Evolutionary conservation across 495 filamentous ascomycete genomes (phyloP).

Genomic region (Oleoguttula mirabilis): DNA sequence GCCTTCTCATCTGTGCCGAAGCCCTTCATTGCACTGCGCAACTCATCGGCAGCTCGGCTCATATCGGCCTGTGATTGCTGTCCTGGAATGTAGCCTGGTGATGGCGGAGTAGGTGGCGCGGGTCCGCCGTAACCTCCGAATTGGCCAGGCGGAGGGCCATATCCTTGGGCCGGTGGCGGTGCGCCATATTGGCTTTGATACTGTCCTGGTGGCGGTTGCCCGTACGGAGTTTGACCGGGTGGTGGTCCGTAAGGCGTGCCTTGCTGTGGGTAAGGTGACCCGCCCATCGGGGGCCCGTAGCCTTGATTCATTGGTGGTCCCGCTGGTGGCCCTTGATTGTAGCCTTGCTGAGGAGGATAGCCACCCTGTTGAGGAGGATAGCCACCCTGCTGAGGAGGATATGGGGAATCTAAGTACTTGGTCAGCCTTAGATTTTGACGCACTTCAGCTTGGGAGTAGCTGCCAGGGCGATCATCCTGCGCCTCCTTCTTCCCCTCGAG

Average conservation of each 20-base stretch:
- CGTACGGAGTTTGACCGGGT: slow-evolving; percentile 9
- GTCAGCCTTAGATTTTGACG: too few relatives aligned
- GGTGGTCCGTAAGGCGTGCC: slow-evolving; percentile 10
- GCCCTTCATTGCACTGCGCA: slow-evolving; percentile 80
- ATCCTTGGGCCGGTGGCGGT: slow-evolving; percentile 7
- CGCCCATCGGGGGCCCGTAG: slow-evolving; percentile 29
- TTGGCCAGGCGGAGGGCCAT: slow-evolving; percentile 11
- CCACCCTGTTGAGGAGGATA: slow-evolving; percentile 13
- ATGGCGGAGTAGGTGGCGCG: slow-evolving; percentile 19
- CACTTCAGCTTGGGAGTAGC: too few relatives aligned
- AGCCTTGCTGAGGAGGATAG: slow-evolving; percentile 6
- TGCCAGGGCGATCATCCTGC: too few relatives aligned
- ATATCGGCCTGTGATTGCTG: slow-evolving; percentile 21
- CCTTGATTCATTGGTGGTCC: slow-evolving; percentile 12
- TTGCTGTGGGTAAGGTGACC: slow-evolving; percentile 30
- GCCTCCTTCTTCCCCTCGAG: too few relatives aligned
- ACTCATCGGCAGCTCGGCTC: slow-evolving; percentile 47
- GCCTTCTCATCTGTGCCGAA: slow-evolving; percentile 75
- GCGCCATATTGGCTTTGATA: slow-evolving; percentile 14
- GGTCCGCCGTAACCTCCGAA: slow-evolving; percentile 3
- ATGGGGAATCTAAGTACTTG: slow-evolving; percentile 16
- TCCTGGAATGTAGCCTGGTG: slow-evolving; percentile 22
- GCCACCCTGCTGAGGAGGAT: slow-evolving; percentile 16
- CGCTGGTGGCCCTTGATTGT: slow-evolving; percentile 5
- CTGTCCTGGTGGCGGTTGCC: too few relatives aligned